These are phyloP conservation scores for Lablab purpureus DNA, from an alignment of 306 rosid genomes.

Conservation along the genomic window DNA sequence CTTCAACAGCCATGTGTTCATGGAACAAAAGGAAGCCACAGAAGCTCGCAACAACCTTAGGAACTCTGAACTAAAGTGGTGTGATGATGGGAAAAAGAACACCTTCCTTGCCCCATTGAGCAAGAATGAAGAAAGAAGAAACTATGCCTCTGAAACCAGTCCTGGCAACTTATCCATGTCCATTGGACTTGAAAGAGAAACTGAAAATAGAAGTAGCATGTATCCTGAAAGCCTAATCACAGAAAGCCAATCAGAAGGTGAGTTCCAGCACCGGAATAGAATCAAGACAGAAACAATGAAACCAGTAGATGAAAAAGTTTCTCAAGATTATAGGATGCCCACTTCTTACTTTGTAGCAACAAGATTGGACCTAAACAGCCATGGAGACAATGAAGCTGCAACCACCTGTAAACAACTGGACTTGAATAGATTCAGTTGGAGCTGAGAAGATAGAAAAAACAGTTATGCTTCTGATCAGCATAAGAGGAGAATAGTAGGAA, in stretches of 20 bases:
- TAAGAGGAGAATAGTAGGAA: conserved; percentile 15
- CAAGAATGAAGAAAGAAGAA: conserved; percentile 54
- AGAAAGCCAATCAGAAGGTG: conserved; percentile 39
- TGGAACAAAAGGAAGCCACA: conserved; percentile 56
- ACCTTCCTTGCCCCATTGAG: conserved; percentile 51
- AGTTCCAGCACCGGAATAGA: conserved; percentile 45
- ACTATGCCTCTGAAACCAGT: conserved; percentile 49
- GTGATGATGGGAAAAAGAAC: conserved; percentile 54
- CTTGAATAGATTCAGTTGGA: conserved; percentile 71
- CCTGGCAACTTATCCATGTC: conserved; percentile 63
- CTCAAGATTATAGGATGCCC: conserved; percentile 50
- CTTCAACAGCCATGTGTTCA: conserved; percentile 47
- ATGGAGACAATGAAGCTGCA: conserved; percentile 66
- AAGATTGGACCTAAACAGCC: conserved; percentile 75
- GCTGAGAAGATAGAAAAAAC: conserved; percentile 43
- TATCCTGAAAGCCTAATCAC: conserved; percentile 45
- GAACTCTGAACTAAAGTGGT: conserved; percentile 48
- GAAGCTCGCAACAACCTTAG: conserved; percentile 42
- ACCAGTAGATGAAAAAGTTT: conserved; percentile 47
- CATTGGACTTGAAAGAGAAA: conserved; percentile 64
- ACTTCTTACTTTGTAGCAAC: conserved; percentile 63
- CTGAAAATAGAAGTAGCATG: conserved; percentile 46
- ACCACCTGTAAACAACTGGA: conserved; percentile 66
- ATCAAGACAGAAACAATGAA: conserved; percentile 48
- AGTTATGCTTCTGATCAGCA: conserved; percentile 30